Evolutionary conservation across 495 filamentous ascomycete genomes (phyloP), one percentile per base, ranked within the genome.

Genomic region (Elasticomyces elasticus): DNA sequence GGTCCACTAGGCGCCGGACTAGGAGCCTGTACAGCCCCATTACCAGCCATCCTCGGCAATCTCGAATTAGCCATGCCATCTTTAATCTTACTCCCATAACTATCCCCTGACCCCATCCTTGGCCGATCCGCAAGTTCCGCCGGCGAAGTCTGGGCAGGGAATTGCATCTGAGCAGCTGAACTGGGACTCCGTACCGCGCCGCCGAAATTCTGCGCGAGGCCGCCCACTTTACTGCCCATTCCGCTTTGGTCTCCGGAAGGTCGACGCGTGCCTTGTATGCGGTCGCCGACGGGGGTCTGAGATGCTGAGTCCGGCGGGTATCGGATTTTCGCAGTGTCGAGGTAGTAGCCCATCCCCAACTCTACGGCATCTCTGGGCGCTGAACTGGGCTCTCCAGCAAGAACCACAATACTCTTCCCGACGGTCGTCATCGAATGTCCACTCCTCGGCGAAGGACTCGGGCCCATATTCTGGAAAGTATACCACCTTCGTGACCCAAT

Each of bases 391-490:
- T 99, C 92, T 46, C 92, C 92, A 11, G 86, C 94, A 40, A 96
- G 72, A 13, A 96, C 88, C 45, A 96, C 85, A 54, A 99, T 82
- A 46, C 90, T 84, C 62, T 94, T 94, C 5, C 86, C 86, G 60
- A 87, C 87, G 5, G 89, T 82, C 0, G 94, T 97, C 92, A 97
- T 97, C 67, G 89, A 94, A 67, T 99, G 94, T 0, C 94, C 94
- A 19, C 90, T 95, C 42, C 94, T 75, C 19, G 92, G 84, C 6
- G 89, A 95, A 0, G 94, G 94, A 2, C 89, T 90, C 1, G 88
- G 91, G 0, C 94, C 94, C 94, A 99, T 99, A 62, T 99, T 99
- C 64, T 97, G 94, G 71, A 99, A 99, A 11, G 91, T 97, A 65
- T 96, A 99, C 94, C 94, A 99, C 33, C 94, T 83, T 52, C 85